Base-by-base conservation (phyloP, 305 asterid genomes). In the Ajuga reptans region DNA sequence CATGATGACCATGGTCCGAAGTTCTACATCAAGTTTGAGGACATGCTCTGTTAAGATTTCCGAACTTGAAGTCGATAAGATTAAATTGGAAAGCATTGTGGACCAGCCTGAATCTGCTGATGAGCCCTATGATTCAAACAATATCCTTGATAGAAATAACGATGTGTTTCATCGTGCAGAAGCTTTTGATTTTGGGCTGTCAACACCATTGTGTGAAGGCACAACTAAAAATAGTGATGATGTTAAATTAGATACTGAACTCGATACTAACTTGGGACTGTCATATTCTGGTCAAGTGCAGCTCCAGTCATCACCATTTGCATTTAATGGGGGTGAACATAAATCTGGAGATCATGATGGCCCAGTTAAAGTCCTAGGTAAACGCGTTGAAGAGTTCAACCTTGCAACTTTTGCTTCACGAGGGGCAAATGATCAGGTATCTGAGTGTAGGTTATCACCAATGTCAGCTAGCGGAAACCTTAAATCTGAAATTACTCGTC, bases 341-440 rank as follows among this genome's bases (percentile, higher is more conserved):
- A 69, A 67, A 27, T 62, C 73, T 31, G 43, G 29, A 64, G 80
- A 71, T 64, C 69, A 21, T 49, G 79, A 68, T 69, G 68, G 51
- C 56, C 69, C 76, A 41, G 57, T 52, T 78, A 72, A 47, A 63
- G 73, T 54, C 64, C 64, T 52, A 6, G 81, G 64, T 33, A 82
- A 71, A 63, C 73, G 75, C 76, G 68, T 55, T 75, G 79, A 68
- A 73, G 86, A 74, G 71, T 76, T 42, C 50, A 76, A 69, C 59
- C 70, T 50, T 66, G 76, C 85, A 72, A 71, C 81, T 15, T 66
- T 78, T 75, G 72, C 85, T 81, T 73, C 84, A 68, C 78, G 56
- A 79, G 89, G 82, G 77, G 84, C 77, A 64, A 85, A 72, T 61
- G 73, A 71, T 62, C 71, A 73, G 57, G 51, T 70, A 72, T 37